phyloP scores from a whole-genome alignment of 768 basidiomycete genomes.

The Leccinum arenicola region DNA sequence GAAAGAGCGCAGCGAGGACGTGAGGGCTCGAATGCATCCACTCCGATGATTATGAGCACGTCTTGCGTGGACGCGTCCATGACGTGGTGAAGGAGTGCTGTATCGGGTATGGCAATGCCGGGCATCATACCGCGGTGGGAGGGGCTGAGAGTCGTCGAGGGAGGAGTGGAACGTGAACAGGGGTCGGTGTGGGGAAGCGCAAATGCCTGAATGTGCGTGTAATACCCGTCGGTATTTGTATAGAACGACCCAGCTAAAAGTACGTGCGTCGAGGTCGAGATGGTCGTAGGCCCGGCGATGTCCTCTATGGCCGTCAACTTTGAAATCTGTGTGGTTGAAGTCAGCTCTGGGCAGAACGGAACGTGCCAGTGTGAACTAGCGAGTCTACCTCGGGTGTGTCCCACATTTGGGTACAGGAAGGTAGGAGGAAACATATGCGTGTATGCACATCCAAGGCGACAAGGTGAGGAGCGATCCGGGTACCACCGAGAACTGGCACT shows the following conservation, averaged over 20 bases:
- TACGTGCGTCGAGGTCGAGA: conserved; percentile 23
- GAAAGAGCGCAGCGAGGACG: background rate
- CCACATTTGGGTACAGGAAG: background rate
- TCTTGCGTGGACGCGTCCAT: conserved; percentile 8
- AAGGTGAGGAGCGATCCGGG: background rate
- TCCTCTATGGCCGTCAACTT: background rate
- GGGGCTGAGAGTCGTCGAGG: background rate
- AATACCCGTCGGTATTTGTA: background rate
- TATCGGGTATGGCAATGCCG: background rate
- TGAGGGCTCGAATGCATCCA: background rate
- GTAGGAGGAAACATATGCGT: conserved; percentile 1
- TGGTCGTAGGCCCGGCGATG: background rate
- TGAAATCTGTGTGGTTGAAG: background rate
- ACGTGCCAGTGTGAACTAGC: background rate
- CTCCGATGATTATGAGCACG: conserved; percentile 7
- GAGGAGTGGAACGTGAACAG: no score
- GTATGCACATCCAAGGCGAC: conserved; percentile 19
- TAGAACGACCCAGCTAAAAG: conserved; percentile 7
- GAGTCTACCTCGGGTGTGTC: conserved; percentile 3
- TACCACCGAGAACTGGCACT: background rate
- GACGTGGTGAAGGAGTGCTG: conserved; percentile 11
- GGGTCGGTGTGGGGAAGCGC: conserved; percentile 2
- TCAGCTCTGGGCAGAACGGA: background rate
- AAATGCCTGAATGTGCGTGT: conserved; percentile 13
- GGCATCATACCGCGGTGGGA: conserved; percentile 15